A percentile compares a stretch with the other conserved stretches of the same genome.
phyloP scores from a whole-genome alignment of 179 eudicot genomes.

The Dionaea muscipula region DNA sequence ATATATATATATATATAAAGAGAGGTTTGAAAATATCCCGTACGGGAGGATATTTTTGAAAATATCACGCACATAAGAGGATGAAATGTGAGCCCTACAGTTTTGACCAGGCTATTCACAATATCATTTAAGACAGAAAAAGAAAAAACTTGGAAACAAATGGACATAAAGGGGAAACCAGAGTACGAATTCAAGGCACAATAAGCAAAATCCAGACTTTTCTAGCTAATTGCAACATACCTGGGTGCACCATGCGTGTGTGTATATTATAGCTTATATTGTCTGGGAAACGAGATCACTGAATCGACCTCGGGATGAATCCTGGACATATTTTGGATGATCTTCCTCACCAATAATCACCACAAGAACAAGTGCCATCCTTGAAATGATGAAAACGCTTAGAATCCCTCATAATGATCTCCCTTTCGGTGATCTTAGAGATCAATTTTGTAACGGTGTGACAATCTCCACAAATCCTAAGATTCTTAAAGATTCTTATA shows the following conservation, averaged over 20 bases:
- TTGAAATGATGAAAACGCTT: constrained; percentile 40
- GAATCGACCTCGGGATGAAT: background rate
- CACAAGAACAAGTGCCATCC: constrained; percentile 35
- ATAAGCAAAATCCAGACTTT: no score
- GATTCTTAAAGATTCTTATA: constrained; percentile 28
- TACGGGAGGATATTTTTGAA: no score
- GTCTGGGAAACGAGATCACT: background rate
- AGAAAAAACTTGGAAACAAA: no score
- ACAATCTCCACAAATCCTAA: constrained; percentile 42
- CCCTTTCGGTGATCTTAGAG: constrained; percentile 24
- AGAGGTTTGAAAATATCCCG: no score
- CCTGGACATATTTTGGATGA: background rate
- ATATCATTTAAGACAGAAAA: no score
- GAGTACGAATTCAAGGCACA: no score
- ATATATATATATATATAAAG: no score
- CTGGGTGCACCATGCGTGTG: background rate
- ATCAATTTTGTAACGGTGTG: constrained; percentile 33
- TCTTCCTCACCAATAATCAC: constrained; percentile 30
- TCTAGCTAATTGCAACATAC: background rate
- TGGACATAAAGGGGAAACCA: no score
- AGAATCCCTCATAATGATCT: constrained; percentile 37
- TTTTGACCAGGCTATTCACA: no score
- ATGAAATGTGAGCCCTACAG: no score
- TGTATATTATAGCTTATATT: background rate
- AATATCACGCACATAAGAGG: no score